These are phyloP conservation scores for Coemansia sp. DNA, from an alignment of 192 early-diverging fungal genomes.

Conservation along the genomic window DNA sequence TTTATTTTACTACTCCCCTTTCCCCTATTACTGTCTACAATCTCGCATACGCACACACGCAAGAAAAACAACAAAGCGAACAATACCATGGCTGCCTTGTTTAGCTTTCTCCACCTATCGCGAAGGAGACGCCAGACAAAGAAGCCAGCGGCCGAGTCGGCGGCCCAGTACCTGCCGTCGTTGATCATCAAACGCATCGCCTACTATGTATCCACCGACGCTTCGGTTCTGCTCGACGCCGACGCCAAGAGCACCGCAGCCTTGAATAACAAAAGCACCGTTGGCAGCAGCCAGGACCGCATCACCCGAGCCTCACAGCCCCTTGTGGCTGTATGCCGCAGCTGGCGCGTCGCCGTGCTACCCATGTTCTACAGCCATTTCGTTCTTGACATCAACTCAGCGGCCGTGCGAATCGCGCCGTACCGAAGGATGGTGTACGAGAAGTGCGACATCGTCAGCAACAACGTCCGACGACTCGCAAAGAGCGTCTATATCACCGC, in stretches of 20 bases:
- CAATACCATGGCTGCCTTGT: conserved; percentile 8
- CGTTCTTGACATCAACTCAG: conserved; percentile 39
- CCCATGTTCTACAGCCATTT: conserved; percentile 38
- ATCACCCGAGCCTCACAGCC: conserved; percentile 20
- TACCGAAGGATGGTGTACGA: conserved; percentile 27
- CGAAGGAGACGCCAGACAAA: conserved; percentile 11
- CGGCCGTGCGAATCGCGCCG: conserved; percentile 27
- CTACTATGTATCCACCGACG: conserved; percentile 20
- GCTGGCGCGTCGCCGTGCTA: conserved; percentile 37
- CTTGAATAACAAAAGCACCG: neutral
- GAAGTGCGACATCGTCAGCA: conserved; percentile 21
- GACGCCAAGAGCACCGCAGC: neutral
- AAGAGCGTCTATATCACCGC: conserved; percentile 32
- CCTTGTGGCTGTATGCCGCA: conserved; percentile 32
- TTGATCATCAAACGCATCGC: conserved; percentile 41
- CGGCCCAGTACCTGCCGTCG: conserved; percentile 42
- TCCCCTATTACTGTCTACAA: neutral
- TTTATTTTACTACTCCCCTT: neutral
- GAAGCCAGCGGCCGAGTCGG: neutral
- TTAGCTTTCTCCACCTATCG: conserved; percentile 11
- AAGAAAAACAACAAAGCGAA: neutral
- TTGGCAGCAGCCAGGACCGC: conserved; percentile 22
- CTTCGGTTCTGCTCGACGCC: conserved; percentile 10
- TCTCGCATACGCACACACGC: neutral
- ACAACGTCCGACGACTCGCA: conserved; percentile 29